Percentiles rank a stretch among this genome's conserved stretches.
Conservation (phyloP, 2,329 filamentous ascomycete genomes). For the Penicillium sp. region DNA sequence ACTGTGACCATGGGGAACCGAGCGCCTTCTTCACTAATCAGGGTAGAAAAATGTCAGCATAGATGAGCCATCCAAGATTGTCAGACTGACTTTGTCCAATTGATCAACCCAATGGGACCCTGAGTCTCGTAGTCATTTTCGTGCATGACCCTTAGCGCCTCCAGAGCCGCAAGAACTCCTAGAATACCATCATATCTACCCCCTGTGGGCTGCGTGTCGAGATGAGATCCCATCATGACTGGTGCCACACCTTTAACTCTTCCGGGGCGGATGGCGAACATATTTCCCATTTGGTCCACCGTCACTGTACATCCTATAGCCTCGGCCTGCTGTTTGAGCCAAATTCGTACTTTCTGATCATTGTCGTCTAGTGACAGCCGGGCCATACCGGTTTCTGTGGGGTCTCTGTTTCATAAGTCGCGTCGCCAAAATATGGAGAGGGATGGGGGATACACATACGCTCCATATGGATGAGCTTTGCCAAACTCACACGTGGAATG, state of each 20-base stretch:
- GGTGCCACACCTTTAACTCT: neutral
- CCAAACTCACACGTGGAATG: conserved; percentile 2
- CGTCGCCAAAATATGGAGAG: neutral
- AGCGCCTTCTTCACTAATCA: conserved; percentile 66
- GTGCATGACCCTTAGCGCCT: conserved; percentile 65
- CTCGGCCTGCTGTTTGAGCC: conserved; percentile 65
- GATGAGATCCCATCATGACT: conserved; percentile 22
- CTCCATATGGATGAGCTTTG: conserved; percentile 1
- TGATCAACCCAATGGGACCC: conserved; percentile 69
- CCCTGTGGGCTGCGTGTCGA: conserved; percentile 48
- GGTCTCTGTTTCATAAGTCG: conserved; percentile 38
- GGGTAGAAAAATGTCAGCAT: neutral
- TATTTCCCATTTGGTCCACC: conserved; percentile 59
- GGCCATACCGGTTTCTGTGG: conserved; percentile 66
- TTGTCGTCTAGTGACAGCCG: conserved; percentile 67
- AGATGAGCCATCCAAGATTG: neutral
- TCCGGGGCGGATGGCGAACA: conserved; percentile 5
- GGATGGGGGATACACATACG: neutral
- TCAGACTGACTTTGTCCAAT: conserved; percentile 64
- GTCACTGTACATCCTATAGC: conserved; percentile 63
- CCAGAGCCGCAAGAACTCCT: conserved; percentile 68
- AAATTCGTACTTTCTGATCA: conserved; percentile 69
- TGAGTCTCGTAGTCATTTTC: conserved; percentile 66
- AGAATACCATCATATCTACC: conserved; percentile 59
- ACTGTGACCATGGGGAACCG: conserved; percentile 71